These are phyloP conservation scores for Biscogniauxia sp. DNA, from an alignment of 2,329 filamentous ascomycete genomes.

Conservation along the genomic window DNA sequence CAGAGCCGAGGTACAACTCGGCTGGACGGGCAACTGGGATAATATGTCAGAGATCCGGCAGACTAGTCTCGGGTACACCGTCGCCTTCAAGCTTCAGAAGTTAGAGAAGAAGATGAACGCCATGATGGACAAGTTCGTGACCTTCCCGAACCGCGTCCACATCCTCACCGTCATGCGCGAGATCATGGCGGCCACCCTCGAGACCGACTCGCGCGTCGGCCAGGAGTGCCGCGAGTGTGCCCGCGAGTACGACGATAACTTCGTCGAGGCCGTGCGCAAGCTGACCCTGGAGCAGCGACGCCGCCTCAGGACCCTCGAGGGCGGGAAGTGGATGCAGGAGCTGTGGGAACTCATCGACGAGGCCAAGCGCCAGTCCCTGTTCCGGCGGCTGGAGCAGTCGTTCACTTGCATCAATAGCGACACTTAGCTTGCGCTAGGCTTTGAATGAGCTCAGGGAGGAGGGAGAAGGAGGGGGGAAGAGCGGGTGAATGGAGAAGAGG, in stretches of 20 bases:
- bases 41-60: constrained; percentile 11
- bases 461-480: too few species aligned
- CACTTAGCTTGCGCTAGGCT: not conserved
- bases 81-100: constrained; percentile 18
- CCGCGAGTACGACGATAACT: constrained; percentile 15
- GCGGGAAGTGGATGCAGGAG: constrained; percentile 20
- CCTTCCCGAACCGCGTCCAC: constrained; percentile 20
- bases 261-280: constrained; percentile 14
- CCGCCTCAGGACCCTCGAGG: constrained; percentile 16
- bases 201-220: constrained; percentile 14
- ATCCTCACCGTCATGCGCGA: constrained; percentile 23
- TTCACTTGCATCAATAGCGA: constrained; percentile 1
- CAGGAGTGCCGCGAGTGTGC: constrained; percentile 10
- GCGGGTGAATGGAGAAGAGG: too few species aligned
- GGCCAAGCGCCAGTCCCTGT: constrained; percentile 13
- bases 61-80: constrained; percentile 7
- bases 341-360: constrained; percentile 12
- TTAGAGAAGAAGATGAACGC: constrained; percentile 15
- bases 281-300: constrained; percentile 13
- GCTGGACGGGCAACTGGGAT: constrained; percentile 18
- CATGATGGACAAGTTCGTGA: constrained; percentile 12
- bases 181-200: constrained; percentile 16
- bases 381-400: constrained; percentile 11
- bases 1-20: constrained; percentile 16
- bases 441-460: too few species aligned